Conservation (phyloP, 2,329 filamentous ascomycete species). For the Talaromyces sp. region DNA sequence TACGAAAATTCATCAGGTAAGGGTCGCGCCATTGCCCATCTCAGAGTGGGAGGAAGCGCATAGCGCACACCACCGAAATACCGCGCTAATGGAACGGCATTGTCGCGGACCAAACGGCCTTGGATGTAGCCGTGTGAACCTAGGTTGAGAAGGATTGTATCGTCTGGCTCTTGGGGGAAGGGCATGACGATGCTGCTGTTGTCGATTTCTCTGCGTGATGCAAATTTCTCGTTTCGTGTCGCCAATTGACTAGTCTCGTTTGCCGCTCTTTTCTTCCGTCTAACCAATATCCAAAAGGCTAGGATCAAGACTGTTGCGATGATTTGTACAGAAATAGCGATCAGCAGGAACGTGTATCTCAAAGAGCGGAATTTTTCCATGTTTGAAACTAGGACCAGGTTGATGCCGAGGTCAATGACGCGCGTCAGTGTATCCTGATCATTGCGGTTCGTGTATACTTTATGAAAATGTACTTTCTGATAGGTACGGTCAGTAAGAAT, state of each 20-base stretch:
- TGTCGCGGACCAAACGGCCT: conserved; percentile 43
- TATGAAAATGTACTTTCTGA: not conserved
- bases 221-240: not conserved
- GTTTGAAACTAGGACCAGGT: no score
- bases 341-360: not conserved
- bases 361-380: not conserved
- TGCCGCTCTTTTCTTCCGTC: not conserved
- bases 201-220: not conserved
- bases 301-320: not conserved
- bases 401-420: not conserved
- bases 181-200: not conserved
- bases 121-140: conserved; percentile 47
- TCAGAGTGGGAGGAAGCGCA: conserved; percentile 48
- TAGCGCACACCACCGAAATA: conserved; percentile 57
- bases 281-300: not conserved
- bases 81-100: conserved; percentile 25
- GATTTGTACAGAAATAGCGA: not conserved
- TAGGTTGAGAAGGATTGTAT: conserved; percentile 19
- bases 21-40: conserved; percentile 49
- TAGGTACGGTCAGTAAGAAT: not conserved
- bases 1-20: conserved; percentile 51
- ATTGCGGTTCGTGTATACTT: not conserved
- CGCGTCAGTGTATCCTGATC: not conserved
- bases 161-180: not conserved
- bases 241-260: not conserved